Evolutionary conservation across 2,329 filamentous ascomycete genomes (phyloP), one percentile per base, ranked within the genome.

Genomic region (Ustilaginoidea virens): DNA sequence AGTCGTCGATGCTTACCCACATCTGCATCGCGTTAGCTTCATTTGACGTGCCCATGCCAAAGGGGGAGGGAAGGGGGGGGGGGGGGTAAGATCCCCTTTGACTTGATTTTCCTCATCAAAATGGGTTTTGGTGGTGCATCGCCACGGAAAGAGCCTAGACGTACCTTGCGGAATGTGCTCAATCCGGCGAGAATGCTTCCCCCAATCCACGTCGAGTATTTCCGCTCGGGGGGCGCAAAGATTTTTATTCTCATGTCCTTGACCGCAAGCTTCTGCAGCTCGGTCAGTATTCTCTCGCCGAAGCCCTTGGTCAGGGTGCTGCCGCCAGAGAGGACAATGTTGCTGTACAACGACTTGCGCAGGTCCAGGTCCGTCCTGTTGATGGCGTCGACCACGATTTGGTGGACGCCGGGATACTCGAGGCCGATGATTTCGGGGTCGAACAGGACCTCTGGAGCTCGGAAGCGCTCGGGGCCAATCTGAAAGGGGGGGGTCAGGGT

Each of bases 211-310:
- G 90, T 98, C 37, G 85, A 94, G 62, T 96, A 98, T 58, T 96
- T 93, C 41, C 90, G 71, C 64, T 98, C 90, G 5, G 90, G 87
- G 31, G 90, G 90, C 30, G 90, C 90, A 60, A 92, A 93, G 49
- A 98, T 98, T 66, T 94, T 93, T 62, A 98, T 96, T 47, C 86
- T 75, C 87, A 94, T 98, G 53, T 98, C 90, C 65, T 94, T 94
- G 43, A 96, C 85, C 8, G 90, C 90, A 45, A 96, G 62, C 51
- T 78, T 69, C 59, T 94, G 90, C 40, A 96, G 79, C 59, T 98
- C 90, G 42, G 81, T 75, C 49, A 98, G 64, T 43, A 98, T 61
- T 29, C 90, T 72, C 56, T 96, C 90, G 32, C 87, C 87, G 49
- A 98, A 98, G 25, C 90, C 90, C 60, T 90, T 94, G 43, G 86